A percentile compares a stretch with the other conserved stretches of the same genome.
These are phyloP conservation scores for Monosporascus sp. DNA, from an alignment of 2,329 filamentous ascomycete genomes.

Conservation along the genomic window DNA sequence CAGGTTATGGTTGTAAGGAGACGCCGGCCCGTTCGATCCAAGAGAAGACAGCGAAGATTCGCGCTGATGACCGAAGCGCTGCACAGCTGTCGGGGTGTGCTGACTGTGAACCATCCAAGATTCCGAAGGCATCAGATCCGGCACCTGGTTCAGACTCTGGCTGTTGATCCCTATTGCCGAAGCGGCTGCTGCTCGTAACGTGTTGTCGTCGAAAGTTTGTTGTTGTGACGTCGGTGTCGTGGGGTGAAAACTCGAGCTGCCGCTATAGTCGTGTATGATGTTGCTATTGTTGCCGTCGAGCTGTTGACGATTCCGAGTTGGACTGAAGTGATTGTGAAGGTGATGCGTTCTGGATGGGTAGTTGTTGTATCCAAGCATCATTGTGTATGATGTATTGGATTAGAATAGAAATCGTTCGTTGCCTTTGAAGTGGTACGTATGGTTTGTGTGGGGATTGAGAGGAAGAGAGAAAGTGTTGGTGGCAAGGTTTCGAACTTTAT, in stretches of 20 bases:
- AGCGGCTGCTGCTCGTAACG: background rate
- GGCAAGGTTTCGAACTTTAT: no score
- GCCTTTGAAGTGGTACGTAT: background rate
- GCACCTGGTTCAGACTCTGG: conserved; percentile 22
- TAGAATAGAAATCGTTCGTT: background rate
- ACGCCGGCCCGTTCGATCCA: conserved; percentile 55
- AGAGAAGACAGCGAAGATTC: conserved; percentile 59
- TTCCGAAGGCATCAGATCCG: conserved; percentile 28
- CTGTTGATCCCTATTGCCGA: conserved; percentile 4
- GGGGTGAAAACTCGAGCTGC: background rate
- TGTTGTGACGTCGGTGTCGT: conserved; percentile 12
- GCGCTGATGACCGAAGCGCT: conserved; percentile 47
- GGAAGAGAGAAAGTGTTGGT: no score
- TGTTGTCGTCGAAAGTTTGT: conserved; percentile 21
- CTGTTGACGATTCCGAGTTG: conserved; percentile 3
- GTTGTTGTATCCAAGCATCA: conserved; percentile 28
- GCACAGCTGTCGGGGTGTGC: conserved; percentile 22
- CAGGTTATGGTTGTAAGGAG: conserved; percentile 51
- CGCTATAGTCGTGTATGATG: background rate
- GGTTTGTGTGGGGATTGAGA: no score
- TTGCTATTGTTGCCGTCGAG: conserved; percentile 17
- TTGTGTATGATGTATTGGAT: conserved; percentile 11
- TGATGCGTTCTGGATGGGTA: conserved; percentile 20
- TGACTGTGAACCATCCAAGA: conserved; percentile 24
- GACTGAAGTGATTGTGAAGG: conserved; percentile 6